Evolutionary conservation across 2,329 filamentous ascomycete species (phyloP).

Genomic region (Aspergillus tamarii): DNA sequence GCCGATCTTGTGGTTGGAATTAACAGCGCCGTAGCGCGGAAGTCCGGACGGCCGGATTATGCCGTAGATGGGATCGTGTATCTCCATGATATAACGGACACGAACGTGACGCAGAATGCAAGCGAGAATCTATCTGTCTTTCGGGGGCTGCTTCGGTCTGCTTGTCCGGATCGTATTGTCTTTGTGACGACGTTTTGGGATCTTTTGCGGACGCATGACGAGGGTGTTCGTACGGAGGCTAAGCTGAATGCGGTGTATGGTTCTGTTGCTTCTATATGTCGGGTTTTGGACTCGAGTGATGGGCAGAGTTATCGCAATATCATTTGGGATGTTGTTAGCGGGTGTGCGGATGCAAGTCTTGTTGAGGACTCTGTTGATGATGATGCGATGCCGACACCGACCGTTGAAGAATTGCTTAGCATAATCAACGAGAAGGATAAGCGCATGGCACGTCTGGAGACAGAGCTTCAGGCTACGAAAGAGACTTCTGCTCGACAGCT

Average conservation of each 20-base stretch:
- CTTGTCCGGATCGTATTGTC: neutral
- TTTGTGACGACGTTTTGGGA: neutral
- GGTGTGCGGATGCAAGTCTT: neutral
- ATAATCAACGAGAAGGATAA: neutral
- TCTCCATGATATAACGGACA: slow-evolving; percentile 1
- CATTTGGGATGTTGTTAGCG: neutral
- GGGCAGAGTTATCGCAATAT: neutral
- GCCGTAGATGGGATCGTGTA: neutral
- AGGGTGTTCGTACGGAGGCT: neutral
- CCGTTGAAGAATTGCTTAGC: neutral
- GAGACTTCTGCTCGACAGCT: neutral
- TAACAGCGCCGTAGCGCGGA: neutral
- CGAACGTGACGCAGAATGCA: neutral
- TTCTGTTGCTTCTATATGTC: neutral
- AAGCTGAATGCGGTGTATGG: neutral
- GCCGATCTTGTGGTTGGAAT: neutral
- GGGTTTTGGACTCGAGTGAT: neutral
- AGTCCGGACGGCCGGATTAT: neutral
- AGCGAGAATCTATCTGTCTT: neutral
- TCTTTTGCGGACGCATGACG: neutral
- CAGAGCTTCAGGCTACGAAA: neutral
- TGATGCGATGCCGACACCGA: neutral
- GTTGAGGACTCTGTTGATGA: neutral
- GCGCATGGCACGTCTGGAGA: neutral
- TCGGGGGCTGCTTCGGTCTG: neutral